Conservation (phyloP, 2,329 filamentous ascomycete species). For the Diplodia seriata region DNA sequence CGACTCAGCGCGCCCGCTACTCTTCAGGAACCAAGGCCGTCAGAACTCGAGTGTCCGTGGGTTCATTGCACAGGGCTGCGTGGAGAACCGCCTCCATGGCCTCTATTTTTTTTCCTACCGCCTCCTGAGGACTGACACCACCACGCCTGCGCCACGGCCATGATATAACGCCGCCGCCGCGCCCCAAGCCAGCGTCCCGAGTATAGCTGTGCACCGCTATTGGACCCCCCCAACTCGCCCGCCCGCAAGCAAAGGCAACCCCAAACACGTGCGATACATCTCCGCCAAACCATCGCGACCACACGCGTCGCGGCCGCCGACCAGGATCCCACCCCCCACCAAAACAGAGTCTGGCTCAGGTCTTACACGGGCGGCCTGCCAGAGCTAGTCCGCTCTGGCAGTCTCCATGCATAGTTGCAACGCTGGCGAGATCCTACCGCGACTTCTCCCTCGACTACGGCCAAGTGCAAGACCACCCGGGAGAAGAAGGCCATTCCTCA, state of each 20-base stretch:
- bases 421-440: constrained; percentile 56
- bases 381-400: constrained; percentile 59
- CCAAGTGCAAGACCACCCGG: constrained; percentile 50
- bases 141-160: constrained; percentile 39
- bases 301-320: constrained; percentile 39
- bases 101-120: constrained; percentile 36
- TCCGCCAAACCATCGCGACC: constrained; percentile 43
- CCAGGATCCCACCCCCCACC: constrained; percentile 13
- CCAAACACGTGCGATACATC: constrained; percentile 53
- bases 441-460: constrained; percentile 56
- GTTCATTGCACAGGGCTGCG: constrained; percentile 51
- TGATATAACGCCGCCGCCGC: constrained; percentile 46
- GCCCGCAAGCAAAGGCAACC: constrained; percentile 43
- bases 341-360: constrained; percentile 45
- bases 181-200: constrained; percentile 38
- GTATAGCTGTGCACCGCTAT: constrained; percentile 46
- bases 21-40: constrained; percentile 53
- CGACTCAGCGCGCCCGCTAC: constrained; percentile 51
- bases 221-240: constrained; percentile 43
- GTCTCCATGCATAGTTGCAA: constrained; percentile 59
- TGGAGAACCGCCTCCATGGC: constrained; percentile 49
- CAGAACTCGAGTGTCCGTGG: constrained; percentile 51
- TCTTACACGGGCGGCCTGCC: constrained; percentile 55
- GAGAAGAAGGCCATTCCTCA: constrained; percentile 52
- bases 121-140: constrained; percentile 28